Conservation (phyloP, 306 rosid species). For the Sicyos baderoa region DNA sequence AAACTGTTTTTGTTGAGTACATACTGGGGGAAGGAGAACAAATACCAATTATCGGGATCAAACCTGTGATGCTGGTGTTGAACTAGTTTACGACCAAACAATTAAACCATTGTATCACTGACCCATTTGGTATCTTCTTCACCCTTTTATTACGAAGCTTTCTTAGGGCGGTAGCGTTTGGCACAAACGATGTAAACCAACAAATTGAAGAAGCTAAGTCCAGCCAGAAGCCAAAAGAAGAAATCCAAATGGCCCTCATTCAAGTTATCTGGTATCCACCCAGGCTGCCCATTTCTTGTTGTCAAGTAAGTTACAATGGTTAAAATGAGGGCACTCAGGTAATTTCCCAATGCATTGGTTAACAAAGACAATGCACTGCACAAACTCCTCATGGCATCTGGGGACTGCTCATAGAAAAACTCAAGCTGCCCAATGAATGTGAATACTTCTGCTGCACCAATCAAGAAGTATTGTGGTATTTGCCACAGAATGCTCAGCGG, state of each 20-base stretch:
- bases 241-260: constrained; percentile 75
- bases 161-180: constrained; percentile 56
- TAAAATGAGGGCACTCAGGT: constrained; percentile 73
- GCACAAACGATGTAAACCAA: constrained; percentile 55
- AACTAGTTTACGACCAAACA: too few species aligned
- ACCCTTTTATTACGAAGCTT: constrained; percentile 42
- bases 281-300: constrained; percentile 47
- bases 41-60: too few species aligned
- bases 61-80: too few species aligned
- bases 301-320: constrained; percentile 68
- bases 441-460: constrained; percentile 82
- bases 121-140: too few species aligned
- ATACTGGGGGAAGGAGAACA: too few species aligned
- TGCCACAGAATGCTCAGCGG: constrained; percentile 80
- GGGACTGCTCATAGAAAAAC: constrained; percentile 95
- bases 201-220: constrained; percentile 67
- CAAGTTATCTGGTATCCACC: constrained; percentile 89
- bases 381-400: constrained; percentile 91
- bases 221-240: constrained; percentile 84
- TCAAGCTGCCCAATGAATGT: constrained; percentile 85
- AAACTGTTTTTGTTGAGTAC: too few species aligned
- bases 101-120: too few species aligned
- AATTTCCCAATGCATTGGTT: constrained; percentile 71
- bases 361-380: constrained; percentile 85
- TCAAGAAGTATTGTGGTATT: constrained; percentile 79